Percentiles rank a stretch among this genome's conserved stretches.
These are phyloP conservation scores for Hanseniaspora singularis DNA, from an alignment of 805 yeast genomes.

Conservation along the genomic window DNA sequence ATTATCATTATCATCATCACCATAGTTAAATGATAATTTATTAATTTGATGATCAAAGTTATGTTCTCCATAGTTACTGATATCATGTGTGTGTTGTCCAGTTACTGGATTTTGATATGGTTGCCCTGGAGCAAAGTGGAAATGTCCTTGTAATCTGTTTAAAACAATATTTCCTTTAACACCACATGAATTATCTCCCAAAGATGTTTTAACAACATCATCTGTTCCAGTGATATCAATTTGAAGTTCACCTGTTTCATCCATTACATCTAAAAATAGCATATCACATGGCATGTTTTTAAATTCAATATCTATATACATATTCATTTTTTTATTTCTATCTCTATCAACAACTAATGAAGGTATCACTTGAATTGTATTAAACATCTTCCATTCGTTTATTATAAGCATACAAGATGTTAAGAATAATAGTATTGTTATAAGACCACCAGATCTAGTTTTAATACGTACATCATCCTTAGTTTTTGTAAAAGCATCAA, in stretches of 20 bases:
- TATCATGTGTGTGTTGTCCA: slow-evolving; percentile 65
- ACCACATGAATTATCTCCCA: slow-evolving; percentile 39
- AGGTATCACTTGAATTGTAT: slow-evolving; percentile 56
- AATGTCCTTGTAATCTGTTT: slow-evolving; percentile 76
- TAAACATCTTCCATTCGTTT: slow-evolving; percentile 68
- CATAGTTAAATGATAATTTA: slow-evolving; percentile 71
- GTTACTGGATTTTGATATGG: slow-evolving; percentile 38
- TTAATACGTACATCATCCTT: slow-evolving; percentile 85
- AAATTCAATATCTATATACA: slow-evolving; percentile 71
- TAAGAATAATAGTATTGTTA: slow-evolving; percentile 58
- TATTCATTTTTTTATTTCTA: slow-evolving; percentile 58
- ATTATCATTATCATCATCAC: slow-evolving; percentile 28
- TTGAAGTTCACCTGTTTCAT: slow-evolving; percentile 74
- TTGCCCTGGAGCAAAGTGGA: slow-evolving; percentile 94
- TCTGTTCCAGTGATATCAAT: slow-evolving; percentile 44
- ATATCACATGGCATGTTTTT: slow-evolving; percentile 78
- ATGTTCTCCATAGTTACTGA: slow-evolving; percentile 46
- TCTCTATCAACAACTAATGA: slow-evolving; percentile 84
- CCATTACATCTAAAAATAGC: slow-evolving; percentile 75
- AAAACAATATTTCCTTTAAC: slow-evolving; percentile 66
- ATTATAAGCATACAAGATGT: slow-evolving; percentile 51
- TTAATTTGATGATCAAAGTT: slow-evolving; percentile 67
- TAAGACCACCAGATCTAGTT: slow-evolving; percentile 81
- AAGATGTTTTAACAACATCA: background rate
- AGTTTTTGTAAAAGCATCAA: slow-evolving; percentile 89